Conservation (phyloP, 1,284 basidiomycete species). For the Tausonia pullulans region DNA sequence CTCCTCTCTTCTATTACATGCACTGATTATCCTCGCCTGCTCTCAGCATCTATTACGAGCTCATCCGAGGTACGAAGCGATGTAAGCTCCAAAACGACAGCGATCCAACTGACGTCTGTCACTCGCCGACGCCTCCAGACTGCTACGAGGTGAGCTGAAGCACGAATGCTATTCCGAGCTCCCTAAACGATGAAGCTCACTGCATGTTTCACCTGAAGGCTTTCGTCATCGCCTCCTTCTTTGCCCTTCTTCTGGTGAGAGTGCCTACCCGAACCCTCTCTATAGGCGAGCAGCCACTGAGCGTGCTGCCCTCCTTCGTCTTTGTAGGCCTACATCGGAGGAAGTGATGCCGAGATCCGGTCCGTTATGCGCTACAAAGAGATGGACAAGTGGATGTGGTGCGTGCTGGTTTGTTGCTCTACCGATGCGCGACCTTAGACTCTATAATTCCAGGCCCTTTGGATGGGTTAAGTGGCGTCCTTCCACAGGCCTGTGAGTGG, state of each 20-base stretch:
- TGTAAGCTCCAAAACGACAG: no score
- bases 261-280: no score
- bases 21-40: no score
- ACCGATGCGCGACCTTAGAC: neutral
- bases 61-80: slow-evolving; percentile 19
- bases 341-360: slow-evolving; percentile 50
- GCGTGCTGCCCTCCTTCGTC: no score
- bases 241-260: slow-evolving; percentile 51
- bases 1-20: no score
- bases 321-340: slow-evolving; percentile 48
- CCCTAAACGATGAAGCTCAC: slow-evolving; percentile 44
- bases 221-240: slow-evolving; percentile 62
- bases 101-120: no score
- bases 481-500: slow-evolving; percentile 44
- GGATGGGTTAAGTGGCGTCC: slow-evolving; percentile 54
- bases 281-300: no score
- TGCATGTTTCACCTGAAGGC: slow-evolving; percentile 53
- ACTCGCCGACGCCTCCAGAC: neutral
- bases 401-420: neutral
- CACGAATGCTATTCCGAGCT: no score
- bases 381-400: slow-evolving; percentile 52
- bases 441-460: slow-evolving; percentile 37
- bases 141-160: slow-evolving; percentile 2
- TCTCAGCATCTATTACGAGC: slow-evolving; percentile 24
- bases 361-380: slow-evolving; percentile 44